Percentiles rank a stretch among this genome's conserved stretches.
phyloP scores from a whole-genome alignment of 73 alveolate species.

The Paramecium tetraurelia region DNA sequence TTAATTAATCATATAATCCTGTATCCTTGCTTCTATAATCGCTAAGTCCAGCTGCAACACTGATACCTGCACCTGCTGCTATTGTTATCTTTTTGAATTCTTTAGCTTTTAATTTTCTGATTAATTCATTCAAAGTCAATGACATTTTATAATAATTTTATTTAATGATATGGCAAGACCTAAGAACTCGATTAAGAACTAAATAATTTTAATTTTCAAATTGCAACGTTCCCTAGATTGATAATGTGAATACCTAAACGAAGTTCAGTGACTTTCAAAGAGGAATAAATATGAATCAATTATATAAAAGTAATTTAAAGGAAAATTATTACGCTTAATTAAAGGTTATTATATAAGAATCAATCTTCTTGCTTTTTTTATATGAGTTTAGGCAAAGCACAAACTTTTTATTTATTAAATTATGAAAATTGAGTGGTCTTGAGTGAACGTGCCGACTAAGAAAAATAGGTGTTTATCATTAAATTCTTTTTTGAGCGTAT shows the following conservation, averaged over 20 bases:
- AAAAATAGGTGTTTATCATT: not conserved
- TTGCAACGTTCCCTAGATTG: not conserved
- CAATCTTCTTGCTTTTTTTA: not conserved
- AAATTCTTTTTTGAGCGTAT: not conserved
- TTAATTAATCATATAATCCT: conserved; percentile 78
- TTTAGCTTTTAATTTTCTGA: conserved; percentile 61
- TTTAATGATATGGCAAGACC: not conserved
- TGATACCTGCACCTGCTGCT: conserved; percentile 97
- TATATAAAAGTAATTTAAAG: not conserved
- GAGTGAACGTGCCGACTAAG: not conserved
- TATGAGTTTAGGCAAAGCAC: not conserved
- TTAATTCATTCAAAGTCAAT: not conserved
- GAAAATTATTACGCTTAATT: not conserved
- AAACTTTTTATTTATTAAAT: not conserved
- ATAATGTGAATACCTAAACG: too few relatives aligned
- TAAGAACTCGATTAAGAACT: not conserved
- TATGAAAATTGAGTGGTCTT: not conserved
- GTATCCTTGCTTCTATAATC: conserved; percentile 96
- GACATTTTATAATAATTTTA: not conserved
- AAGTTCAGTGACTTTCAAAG: not conserved
- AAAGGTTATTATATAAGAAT: not conserved
- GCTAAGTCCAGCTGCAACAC: conserved; percentile 97
- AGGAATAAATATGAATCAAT: not conserved
- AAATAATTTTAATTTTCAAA: too few relatives aligned
- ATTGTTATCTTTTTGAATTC: conserved; percentile 78